Evolutionary conservation across 176 grass and related monocot species (phyloP).

Genomic region (Rhynchospora tenuis): DNA sequence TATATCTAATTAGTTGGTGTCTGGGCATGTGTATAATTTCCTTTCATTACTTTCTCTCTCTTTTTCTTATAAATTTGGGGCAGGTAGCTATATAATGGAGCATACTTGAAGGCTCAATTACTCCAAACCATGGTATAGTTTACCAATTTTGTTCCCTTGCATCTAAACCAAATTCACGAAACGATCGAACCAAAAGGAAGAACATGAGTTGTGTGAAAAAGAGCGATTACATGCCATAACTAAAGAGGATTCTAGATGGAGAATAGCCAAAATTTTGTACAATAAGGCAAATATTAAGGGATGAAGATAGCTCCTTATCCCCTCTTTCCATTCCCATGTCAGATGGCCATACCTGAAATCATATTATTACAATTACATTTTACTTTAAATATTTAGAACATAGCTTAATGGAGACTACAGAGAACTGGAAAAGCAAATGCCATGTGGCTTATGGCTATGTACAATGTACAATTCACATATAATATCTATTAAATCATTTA

Average conservation of each 20-base stretch:
- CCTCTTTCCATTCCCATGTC: conserved; percentile 87
- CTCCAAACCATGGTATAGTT: background rate
- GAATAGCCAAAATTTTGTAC: conserved; percentile 63
- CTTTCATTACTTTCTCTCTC: background rate
- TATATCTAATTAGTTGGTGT: background rate
- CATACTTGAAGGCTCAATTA: background rate
- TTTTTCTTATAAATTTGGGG: background rate
- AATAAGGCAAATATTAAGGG: conserved; percentile 61
- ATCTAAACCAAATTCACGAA: background rate
- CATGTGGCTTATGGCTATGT: background rate
- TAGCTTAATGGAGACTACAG: too few relatives aligned
- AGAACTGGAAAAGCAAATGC: too few relatives aligned
- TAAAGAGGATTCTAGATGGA: conserved; percentile 61
- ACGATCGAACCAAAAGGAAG: background rate
- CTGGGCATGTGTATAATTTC: background rate
- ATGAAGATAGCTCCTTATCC: conserved; percentile 79
- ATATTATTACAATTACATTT: background rate
- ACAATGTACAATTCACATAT: background rate
- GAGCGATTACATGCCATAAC: conserved; percentile 50
- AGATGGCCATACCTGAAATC: conserved; percentile 77
- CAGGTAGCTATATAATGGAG: background rate
- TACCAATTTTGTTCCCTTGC: background rate
- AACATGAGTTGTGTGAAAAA: background rate
- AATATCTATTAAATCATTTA: background rate
- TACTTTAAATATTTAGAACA: background rate